A percentile compares a stretch with the other conserved stretches of the same genome.
Conservation (phyloP, 2,329 filamentous ascomycete species). For the Incumbomyces lentus region DNA sequence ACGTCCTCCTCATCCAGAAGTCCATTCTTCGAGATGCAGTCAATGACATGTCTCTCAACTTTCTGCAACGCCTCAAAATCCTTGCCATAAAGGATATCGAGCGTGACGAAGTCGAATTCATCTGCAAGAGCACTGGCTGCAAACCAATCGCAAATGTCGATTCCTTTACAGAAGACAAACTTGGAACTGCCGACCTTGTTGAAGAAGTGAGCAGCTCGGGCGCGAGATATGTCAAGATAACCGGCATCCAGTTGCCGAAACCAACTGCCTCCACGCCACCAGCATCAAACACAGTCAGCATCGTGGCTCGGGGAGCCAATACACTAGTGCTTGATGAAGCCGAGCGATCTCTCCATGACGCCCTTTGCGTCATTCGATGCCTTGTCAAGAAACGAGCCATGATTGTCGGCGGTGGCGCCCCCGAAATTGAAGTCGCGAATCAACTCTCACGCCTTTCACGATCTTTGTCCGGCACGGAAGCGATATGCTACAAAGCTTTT, state of each 20-base stretch:
- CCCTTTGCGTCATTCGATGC: slow-evolving; percentile 92
- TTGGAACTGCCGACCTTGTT: slow-evolving; percentile 83
- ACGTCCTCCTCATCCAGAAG: slow-evolving; percentile 95
- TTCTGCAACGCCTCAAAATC: slow-evolving; percentile 94
- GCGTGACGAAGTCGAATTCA: slow-evolving; percentile 96
- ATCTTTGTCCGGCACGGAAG: slow-evolving; percentile 77
- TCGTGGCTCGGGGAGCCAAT: slow-evolving; percentile 92
- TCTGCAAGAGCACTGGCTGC: slow-evolving; percentile 98
- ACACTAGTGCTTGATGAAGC: slow-evolving; percentile 90
- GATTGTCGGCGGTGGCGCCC: slow-evolving; percentile 89
- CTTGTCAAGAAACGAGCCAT: slow-evolving; percentile 99
- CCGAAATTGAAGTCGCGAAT: slow-evolving; percentile 91
- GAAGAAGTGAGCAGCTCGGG: slow-evolving; percentile 85
- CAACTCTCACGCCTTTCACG: slow-evolving; percentile 73
- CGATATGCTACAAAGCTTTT: slow-evolving; percentile 98
- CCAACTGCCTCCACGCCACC: slow-evolving; percentile 41
- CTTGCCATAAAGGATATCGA: slow-evolving; percentile 95
- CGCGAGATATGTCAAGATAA: slow-evolving; percentile 88
- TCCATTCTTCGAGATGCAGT: slow-evolving; percentile 95
- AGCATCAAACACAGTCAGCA: slow-evolving; percentile 70
- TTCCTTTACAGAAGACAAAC: slow-evolving; percentile 96
- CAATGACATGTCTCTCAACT: slow-evolving; percentile 94
- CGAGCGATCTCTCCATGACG: slow-evolving; percentile 91
- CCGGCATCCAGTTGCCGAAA: slow-evolving; percentile 59
- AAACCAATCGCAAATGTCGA: slow-evolving; percentile 98